Percentiles rank a stretch among this genome's conserved stretches.
Evolutionary conservation across 2,329 filamentous ascomycete species (phyloP).

Genomic region (Colletotrichum noveboracense): DNA sequence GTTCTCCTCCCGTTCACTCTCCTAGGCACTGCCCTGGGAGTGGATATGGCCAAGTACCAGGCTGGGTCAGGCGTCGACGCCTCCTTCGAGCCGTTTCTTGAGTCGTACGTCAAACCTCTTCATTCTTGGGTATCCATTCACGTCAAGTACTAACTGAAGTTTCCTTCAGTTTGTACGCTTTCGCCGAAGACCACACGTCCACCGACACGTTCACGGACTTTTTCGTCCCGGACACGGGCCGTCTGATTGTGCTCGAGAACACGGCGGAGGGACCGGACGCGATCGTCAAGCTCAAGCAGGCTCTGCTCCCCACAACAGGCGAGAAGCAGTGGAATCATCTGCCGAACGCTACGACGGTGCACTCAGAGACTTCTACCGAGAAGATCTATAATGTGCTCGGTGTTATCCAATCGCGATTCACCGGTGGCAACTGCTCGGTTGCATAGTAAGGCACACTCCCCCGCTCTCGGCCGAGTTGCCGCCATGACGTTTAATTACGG

Average conservation of each 20-base stretch:
- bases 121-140: too few relatives aligned
- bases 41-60: not conserved
- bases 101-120: not conserved
- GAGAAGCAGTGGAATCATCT: conserved; percentile 9
- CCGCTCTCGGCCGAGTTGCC: not conserved
- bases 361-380: not conserved
- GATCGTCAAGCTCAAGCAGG: not conserved
- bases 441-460: not conserved
- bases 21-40: not conserved
- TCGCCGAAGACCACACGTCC: not conserved
- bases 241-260: conserved; percentile 1
- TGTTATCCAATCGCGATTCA: not conserved
- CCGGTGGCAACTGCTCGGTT: not conserved
- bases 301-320: conserved; percentile 1
- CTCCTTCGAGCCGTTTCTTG: conserved; percentile 1
- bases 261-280: not conserved
- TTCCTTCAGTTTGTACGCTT: not conserved
- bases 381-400: conserved; percentile 1
- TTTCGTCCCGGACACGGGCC: not conserved
- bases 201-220: conserved; percentile 13
- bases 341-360: conserved; percentile 4
- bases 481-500: not conserved
- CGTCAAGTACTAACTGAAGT: not conserved
- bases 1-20: not conserved
- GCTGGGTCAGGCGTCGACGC: not conserved